Base-by-base conservation (phyloP, 2,329 filamentous ascomycete genomes). In the Colletotrichum kahawae region DNA sequence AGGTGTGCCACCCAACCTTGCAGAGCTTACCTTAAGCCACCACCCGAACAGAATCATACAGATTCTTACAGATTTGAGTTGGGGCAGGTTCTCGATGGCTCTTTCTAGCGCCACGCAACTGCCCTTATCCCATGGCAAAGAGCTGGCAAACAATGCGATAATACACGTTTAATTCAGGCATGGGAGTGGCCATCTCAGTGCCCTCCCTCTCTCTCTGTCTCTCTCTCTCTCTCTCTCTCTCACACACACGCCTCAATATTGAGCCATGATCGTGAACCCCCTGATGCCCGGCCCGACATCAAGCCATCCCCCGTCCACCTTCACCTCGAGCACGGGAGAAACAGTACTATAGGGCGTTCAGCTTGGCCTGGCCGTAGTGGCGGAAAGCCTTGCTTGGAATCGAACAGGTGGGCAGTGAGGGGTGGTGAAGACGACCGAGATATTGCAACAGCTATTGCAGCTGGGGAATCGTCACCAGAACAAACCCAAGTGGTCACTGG, bases 221-320 rank as follows among this genome's bases (percentile, higher is more conserved):
- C 21, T 21, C 21, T 21, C 21, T 21, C 21, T 21, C 21, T 43
- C 43, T 51, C n/a, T 21, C 5, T 21, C 43, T 48, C 33, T 36
- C 34, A 9, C 36, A 16, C 43, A 18, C 2, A n/a, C 8, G 4
- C 18, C 38, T 48, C 18, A 21, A n/a, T n/a, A n/a, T 4, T 12
- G 5, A 48, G 38, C 38, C 18, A 48, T 5, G n/a, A 51, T n/a
- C 38, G 18, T 51, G 43, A 51, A 51, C 43, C n/a, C n/a, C 10
- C 21, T 21, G n/a, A 51, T n/a, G 43, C 43, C 43, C n/a, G 21
- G n/a, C 43, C 43, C 6, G n/a, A 51, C 10, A 21, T 51, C 43
- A 4, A 21, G 43, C 0, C 12, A 2, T 7, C 6, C 43, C n/a
- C n/a, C 6, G 1, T 21, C 43, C 43, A 2, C 43, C 10, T 1